phyloP scores from a whole-genome alignment of 75 land plant genomes.

The Isoetes taiwanensis region DNA sequence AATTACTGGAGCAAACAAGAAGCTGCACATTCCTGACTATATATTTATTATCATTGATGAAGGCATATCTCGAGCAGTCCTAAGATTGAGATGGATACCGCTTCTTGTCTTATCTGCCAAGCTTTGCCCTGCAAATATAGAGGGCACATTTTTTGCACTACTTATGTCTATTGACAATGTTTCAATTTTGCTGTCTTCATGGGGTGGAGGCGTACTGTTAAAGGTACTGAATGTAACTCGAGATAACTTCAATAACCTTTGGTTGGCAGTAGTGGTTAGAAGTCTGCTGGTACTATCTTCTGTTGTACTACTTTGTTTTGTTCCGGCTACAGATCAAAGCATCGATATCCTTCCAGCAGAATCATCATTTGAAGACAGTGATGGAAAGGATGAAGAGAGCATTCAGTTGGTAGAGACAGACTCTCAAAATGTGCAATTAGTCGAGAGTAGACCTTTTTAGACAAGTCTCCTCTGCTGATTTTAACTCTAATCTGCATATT shows the following conservation, averaged over 20 bases:
- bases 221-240: conserved; percentile 49
- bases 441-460: too few species aligned
- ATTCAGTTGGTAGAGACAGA: too few species aligned
- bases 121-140: conserved; percentile 71
- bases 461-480: too few species aligned
- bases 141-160: conserved; percentile 82
- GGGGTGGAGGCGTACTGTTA: conserved; percentile 59
- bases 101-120: conserved; percentile 65
- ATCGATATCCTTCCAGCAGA: conserved; percentile 25
- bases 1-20: conserved; percentile 42
- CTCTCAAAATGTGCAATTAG: too few species aligned
- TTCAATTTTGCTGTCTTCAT: conserved; percentile 50
- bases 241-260: conserved; percentile 46
- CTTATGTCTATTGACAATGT: conserved; percentile 75
- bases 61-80: too few species aligned
- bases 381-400: too few species aligned
- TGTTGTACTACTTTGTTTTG: too few species aligned
- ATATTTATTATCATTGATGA: conserved; percentile 58
- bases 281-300: conserved; percentile 46
- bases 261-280: conserved; percentile 53
- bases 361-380: too few species aligned
- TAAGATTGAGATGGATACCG: conserved; percentile 93
- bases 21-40: conserved; percentile 52
- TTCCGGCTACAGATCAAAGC: conserved; percentile 42
- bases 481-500: too few species aligned